Conservation (phyloP, 805 yeast genomes). For the Ogataea thermomethanolica region DNA sequence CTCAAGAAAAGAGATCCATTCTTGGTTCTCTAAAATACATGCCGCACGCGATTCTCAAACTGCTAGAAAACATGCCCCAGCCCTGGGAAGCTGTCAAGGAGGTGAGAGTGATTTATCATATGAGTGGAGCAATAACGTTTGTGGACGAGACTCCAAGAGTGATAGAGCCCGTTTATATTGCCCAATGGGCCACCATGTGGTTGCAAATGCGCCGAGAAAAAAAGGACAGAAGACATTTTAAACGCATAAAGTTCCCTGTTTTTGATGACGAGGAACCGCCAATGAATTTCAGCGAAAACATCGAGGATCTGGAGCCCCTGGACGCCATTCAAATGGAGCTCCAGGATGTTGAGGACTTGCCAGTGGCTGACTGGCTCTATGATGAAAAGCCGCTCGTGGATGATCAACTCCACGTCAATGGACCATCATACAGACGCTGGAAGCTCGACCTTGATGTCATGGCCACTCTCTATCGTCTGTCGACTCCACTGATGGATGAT, state of each 20-base stretch:
- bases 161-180: constrained; percentile 82
- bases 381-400: constrained; percentile 73
- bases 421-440: constrained; percentile 78
- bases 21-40: constrained; percentile 88
- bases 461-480: constrained; percentile 61
- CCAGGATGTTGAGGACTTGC: constrained; percentile 58
- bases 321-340: constrained; percentile 68
- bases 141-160: constrained; percentile 92
- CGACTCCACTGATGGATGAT: constrained; percentile 69
- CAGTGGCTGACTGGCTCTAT: constrained; percentile 73
- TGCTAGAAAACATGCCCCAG: constrained; percentile 94
- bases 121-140: constrained; percentile 91
- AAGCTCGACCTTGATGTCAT: constrained; percentile 54
- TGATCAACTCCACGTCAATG: constrained; percentile 53
- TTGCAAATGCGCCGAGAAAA: constrained; percentile 90
- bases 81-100: constrained; percentile 94
- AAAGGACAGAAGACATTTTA: constrained; percentile 83
- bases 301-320: constrained; percentile 66
- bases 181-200: constrained; percentile 97
- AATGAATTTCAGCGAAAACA: constrained; percentile 72
- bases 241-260: constrained; percentile 90
- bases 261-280: constrained; percentile 98
- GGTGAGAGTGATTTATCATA: constrained; percentile 85
- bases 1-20: constrained; percentile 82
- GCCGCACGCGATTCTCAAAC: constrained; percentile 91